phyloP scores from a whole-genome alignment of 495 filamentous ascomycete species.

The Amniculicola lignicola region DNA sequence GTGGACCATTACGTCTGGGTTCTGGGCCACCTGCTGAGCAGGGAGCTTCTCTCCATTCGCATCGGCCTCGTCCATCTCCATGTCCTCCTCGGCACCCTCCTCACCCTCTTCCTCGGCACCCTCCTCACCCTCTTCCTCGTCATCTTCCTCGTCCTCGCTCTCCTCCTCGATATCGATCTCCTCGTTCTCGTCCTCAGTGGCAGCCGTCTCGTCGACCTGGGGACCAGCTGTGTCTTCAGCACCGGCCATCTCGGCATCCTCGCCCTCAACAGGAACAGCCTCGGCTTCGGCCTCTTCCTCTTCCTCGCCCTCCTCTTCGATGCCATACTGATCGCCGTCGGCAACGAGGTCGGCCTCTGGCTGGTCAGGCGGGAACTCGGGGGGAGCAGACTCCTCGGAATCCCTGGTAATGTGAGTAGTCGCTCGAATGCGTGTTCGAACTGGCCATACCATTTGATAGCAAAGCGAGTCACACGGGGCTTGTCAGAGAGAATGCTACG shows the following conservation, averaged over 20 bases:
- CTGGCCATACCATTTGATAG: constrained; percentile 87
- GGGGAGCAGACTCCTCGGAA: constrained; percentile 88
- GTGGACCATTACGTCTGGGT: constrained; percentile 28
- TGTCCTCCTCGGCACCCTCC: constrained; percentile 69
- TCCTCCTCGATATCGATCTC: constrained; percentile 93
- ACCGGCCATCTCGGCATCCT: constrained; percentile 83
- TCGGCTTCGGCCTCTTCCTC: constrained; percentile 51
- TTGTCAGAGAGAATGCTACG: constrained; percentile 94
- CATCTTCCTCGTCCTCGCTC: constrained; percentile 80
- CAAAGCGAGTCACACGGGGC: constrained; percentile 92
- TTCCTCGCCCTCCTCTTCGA: constrained; percentile 72
- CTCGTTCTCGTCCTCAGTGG: constrained; percentile 78
- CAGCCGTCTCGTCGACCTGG: constrained; percentile 72
- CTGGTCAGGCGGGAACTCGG: constrained; percentile 95
- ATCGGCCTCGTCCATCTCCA: constrained; percentile 68
- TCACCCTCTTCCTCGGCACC: too few species aligned
- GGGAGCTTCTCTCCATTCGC: constrained; percentile 15
- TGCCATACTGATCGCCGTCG: constrained; percentile 81
- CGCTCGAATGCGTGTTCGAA: background rate
- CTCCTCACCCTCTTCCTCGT: constrained; percentile 71
- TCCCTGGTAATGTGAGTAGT: constrained; percentile 59
- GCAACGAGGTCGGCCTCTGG: constrained; percentile 92
- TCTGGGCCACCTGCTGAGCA: constrained; percentile 2
- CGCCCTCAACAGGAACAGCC: constrained; percentile 46
- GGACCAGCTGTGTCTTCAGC: constrained; percentile 53